Conservation (phyloP, 2,329 filamentous ascomycete genomes). For the Emmonsiellopsis sp. region DNA sequence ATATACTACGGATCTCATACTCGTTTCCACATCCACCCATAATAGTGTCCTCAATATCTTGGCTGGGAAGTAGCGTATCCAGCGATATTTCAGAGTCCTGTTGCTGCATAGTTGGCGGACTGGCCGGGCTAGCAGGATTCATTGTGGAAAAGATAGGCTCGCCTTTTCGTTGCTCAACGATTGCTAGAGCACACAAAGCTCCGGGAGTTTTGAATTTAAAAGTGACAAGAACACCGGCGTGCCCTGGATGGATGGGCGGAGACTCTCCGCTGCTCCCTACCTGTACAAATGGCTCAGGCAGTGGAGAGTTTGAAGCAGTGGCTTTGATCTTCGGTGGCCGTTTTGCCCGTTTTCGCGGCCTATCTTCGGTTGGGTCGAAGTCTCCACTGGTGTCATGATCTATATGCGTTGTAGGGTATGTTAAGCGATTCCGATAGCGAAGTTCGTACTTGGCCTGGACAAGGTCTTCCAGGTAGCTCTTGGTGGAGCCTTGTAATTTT, state of each 20-base stretch:
- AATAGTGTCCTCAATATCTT: too few relatives aligned
- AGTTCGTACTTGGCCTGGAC: not conserved
- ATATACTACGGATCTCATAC: too few relatives aligned
- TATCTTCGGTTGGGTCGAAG: constrained; percentile 18
- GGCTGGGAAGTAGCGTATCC: too few relatives aligned
- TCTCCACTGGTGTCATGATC: constrained; percentile 27
- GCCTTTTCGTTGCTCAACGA: not conserved
- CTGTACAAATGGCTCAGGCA: not conserved
- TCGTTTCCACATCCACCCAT: too few relatives aligned
- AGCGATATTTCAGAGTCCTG: too few relatives aligned
- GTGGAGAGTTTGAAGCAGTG: not conserved
- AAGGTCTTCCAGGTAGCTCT: not conserved
- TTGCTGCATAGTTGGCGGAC: too few relatives aligned
- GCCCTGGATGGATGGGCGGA: not conserved
- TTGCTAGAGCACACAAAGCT: not conserved
- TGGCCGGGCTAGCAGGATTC: too few relatives aligned
- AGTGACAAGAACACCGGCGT: not conserved
- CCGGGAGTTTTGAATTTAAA: not conserved
- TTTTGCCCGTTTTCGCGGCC: not conserved
- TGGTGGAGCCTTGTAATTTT: not conserved
- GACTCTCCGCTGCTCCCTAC: not conserved
- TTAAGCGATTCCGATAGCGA: not conserved
- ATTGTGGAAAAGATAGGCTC: not conserved
- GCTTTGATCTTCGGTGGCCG: not conserved
- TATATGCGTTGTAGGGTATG: constrained; percentile 17